A percentile compares a stretch with the other conserved stretches of the same genome.
These are phyloP conservation scores for Ramaria rubella DNA, from an alignment of 768 basidiomycete species.

Conservation along the genomic window DNA sequence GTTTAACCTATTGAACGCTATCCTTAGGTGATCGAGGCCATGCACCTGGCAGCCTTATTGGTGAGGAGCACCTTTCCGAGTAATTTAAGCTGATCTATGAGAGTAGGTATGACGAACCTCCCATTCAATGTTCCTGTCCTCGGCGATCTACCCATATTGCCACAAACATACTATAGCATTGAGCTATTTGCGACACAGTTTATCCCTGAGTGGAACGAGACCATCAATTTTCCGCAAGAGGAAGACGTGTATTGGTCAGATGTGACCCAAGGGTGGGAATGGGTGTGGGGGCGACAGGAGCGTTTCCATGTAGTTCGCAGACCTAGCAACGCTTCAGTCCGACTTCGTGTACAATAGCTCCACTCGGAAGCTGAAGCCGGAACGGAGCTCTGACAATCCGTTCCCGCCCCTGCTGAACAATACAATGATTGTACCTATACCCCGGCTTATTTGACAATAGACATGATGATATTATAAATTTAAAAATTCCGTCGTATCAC, in stretches of 20 bases:
- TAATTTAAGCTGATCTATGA: neutral
- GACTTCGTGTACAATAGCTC: neutral
- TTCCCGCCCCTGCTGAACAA: too few species aligned
- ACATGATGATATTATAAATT: neutral
- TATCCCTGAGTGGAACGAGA: slow-evolving; percentile 43
- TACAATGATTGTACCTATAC: too few species aligned
- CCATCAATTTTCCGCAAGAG: slow-evolving; percentile 39
- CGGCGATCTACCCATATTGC: slow-evolving; percentile 41
- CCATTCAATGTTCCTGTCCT: slow-evolving; percentile 40
- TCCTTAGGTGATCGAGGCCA: slow-evolving; percentile 43
- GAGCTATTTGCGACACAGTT: slow-evolving; percentile 46
- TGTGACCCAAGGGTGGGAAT: slow-evolving; percentile 36
- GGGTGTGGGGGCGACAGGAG: slow-evolving; percentile 45
- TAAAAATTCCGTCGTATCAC: neutral
- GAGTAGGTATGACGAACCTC: slow-evolving; percentile 38
- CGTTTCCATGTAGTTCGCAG: slow-evolving; percentile 34
- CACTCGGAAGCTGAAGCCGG: too few species aligned
- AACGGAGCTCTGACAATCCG: too few species aligned
- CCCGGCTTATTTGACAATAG: neutral
- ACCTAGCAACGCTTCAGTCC: neutral
- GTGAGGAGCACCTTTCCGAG: slow-evolving; percentile 21
- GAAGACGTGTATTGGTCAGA: slow-evolving; percentile 40
- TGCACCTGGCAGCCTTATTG: slow-evolving; percentile 44
- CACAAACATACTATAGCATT: slow-evolving; percentile 48
- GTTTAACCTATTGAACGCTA: neutral